Conservation (phyloP, 768 basidiomycete genomes). For the Collybia sp. region DNA sequence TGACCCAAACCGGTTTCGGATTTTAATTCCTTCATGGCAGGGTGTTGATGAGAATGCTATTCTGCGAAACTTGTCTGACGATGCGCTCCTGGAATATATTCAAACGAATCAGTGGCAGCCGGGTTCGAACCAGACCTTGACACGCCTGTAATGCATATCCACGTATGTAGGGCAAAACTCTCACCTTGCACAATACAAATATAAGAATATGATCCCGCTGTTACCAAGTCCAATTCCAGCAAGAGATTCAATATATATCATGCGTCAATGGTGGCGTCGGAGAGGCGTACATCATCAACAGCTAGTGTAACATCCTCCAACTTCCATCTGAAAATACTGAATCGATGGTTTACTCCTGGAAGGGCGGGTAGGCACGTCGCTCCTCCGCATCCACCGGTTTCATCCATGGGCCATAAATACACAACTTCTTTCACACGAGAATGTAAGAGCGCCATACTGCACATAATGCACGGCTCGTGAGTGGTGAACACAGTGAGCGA, state of each 20-base stretch:
- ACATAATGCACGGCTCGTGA: conserved; percentile 98
- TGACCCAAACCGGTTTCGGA: not conserved
- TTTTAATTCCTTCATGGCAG: conserved; percentile 17
- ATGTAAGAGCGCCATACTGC: conserved; percentile 93
- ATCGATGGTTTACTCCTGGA: conserved; percentile 88
- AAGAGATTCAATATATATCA: conserved; percentile 14
- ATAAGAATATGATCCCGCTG: conserved; percentile 6
- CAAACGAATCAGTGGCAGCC: conserved; percentile 57
- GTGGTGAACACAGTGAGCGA: conserved; percentile 81
- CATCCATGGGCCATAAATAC: conserved; percentile 64
- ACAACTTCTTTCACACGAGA: conserved; percentile 89
- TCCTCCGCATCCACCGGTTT: conserved; percentile 87
- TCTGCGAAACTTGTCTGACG: conserved; percentile 44
- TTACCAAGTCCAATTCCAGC: not conserved
- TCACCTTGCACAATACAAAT: conserved; percentile 2
- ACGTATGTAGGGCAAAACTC: not conserved
- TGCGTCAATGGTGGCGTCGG: conserved; percentile 34
- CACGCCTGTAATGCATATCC: too few relatives aligned
- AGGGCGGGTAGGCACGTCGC: conserved; percentile 71
- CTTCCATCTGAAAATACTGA: conserved; percentile 68
- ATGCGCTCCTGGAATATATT: conserved; percentile 42
- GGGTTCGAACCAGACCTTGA: conserved; percentile 11
- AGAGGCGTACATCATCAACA: conserved; percentile 11
- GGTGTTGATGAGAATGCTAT: conserved; percentile 39
- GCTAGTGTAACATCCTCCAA: conserved; percentile 6